Evolutionary conservation across 148 eudicot species (phyloP), one percentile per base, ranked within the genome.

Genomic region (Rhododendron vialii): DNA sequence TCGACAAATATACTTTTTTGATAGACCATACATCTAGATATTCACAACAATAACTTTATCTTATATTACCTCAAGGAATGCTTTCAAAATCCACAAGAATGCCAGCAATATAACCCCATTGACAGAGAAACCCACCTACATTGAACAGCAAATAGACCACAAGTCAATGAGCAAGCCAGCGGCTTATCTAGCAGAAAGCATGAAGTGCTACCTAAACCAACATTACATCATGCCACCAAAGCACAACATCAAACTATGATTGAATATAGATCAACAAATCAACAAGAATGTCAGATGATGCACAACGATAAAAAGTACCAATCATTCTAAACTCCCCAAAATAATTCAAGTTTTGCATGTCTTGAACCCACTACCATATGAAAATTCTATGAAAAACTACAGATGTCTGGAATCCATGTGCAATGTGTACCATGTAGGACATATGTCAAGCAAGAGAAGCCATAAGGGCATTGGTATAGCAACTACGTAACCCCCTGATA

Each of bases 81-180:
- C 98, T 93, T 94, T 95, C 93, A 95, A 86, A 67, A 96, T 90
- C 98, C 99, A 97, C 88, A 97, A 88, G 88, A 97, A 95, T 48
- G 98, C 93, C 81, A 97, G 87, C 69, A 96, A 90, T 86, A 97
- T 89, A 85, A 92, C 86, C 86, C 99, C 99, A 91, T 97, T 94
- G 69, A 97, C 99, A 38, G 98, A 89, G 89, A 97, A 97, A 4
- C 98, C 98, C 82, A 97, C 98, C 99, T 97, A 82, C 80, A 83
- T 81, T 43, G 22, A 63, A 85, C 77, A 89, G 41, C 80, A 30
- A 48, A n/a, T 4, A 35, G 45, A 33, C 50, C 33, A 77, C 35
- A 7, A 77, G 86, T 51, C 63, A 53, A 15, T 38, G 50, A 83
- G 47, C n/a, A 57, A 30, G 1, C 20, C 74, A 78, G 38, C 28